These are phyloP conservation scores for Clavispora phyllophila DNA, from an alignment of 805 yeast species.

Conservation along the genomic window DNA sequence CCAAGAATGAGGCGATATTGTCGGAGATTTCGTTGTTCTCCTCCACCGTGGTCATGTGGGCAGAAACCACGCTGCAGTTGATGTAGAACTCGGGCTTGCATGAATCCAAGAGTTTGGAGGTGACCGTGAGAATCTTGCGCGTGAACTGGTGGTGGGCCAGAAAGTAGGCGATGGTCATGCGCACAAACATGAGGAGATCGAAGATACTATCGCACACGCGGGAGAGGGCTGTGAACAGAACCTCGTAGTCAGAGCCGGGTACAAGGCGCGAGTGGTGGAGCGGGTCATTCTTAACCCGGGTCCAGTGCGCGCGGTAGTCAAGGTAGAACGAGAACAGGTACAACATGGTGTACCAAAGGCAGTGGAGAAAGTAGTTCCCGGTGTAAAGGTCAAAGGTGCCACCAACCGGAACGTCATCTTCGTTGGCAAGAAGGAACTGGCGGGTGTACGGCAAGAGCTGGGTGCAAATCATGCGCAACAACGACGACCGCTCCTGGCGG, in stretches of 20 bases:
- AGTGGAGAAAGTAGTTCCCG: neutral
- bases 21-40: neutral
- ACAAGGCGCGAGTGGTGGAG: neutral
- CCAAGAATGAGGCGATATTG: neutral
- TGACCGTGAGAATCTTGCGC: neutral
- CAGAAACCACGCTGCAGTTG: neutral
- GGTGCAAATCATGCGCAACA: neutral
- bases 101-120: neutral
- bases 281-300: neutral
- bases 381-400: conserved; percentile 1
- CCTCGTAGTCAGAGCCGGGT: neutral
- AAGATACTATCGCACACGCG: neutral
- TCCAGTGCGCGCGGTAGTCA: conserved; percentile 1
- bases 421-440: neutral
- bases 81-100: neutral
- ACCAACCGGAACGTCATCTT: neutral
- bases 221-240: neutral
- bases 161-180: neutral
- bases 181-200: neutral
- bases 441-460: neutral
- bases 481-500: neutral
- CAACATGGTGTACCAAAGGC: neutral
- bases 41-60: neutral
- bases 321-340: neutral
- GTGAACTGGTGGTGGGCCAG: neutral